Conservation (phyloP, 2,329 filamentous ascomycete genomes). For the Phyllosticta citribraziliensis region DNA sequence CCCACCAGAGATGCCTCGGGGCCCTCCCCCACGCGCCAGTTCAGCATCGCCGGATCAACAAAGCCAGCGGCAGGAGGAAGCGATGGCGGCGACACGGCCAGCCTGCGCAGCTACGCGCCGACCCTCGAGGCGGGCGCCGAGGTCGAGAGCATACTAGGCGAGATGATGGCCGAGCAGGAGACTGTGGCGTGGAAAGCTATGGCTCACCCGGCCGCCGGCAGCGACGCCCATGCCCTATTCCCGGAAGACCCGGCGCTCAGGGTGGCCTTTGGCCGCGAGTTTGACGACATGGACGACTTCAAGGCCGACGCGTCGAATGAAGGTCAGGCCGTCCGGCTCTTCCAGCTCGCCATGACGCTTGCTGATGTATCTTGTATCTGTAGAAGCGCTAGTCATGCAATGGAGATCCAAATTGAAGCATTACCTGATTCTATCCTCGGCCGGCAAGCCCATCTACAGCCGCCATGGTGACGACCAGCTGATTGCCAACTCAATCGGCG, state of each 20-base stretch:
- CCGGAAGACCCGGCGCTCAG: slow-evolving; percentile 41
- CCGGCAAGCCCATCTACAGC: slow-evolving; percentile 95
- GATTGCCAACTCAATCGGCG: slow-evolving; percentile 87
- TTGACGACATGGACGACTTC: slow-evolving; percentile 60
- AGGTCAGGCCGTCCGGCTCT: slow-evolving; percentile 38
- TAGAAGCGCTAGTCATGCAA: slow-evolving; percentile 47
- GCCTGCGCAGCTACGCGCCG: slow-evolving; percentile 56
- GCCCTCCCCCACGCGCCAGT: slow-evolving; percentile 26
- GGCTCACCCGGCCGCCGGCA: slow-evolving; percentile 41
- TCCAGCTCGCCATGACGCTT: slow-evolving; percentile 13
- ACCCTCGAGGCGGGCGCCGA: slow-evolving; percentile 57
- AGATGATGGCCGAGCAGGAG: slow-evolving; percentile 53
- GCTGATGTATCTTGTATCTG: slow-evolving; percentile 20
- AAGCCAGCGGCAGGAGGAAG: slow-evolving; percentile 35
- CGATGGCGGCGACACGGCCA: slow-evolving; percentile 54
- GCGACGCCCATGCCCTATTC: slow-evolving; percentile 39
- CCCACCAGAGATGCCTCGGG: slow-evolving; percentile 18
- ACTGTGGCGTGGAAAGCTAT: slow-evolving; percentile 62
- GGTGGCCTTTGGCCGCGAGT: slow-evolving; percentile 63
- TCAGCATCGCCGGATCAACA: slow-evolving; percentile 27
- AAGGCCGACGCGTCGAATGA: slow-evolving; percentile 46
- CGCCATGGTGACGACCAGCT: slow-evolving; percentile 83
- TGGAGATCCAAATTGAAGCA: slow-evolving; percentile 96
- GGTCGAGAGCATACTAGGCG: slow-evolving; percentile 70
- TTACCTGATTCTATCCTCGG: slow-evolving; percentile 90